phyloP scores from a whole-genome alignment of 1,139 yeast species.

The Yamadazyma kanchanaburiensis region DNA sequence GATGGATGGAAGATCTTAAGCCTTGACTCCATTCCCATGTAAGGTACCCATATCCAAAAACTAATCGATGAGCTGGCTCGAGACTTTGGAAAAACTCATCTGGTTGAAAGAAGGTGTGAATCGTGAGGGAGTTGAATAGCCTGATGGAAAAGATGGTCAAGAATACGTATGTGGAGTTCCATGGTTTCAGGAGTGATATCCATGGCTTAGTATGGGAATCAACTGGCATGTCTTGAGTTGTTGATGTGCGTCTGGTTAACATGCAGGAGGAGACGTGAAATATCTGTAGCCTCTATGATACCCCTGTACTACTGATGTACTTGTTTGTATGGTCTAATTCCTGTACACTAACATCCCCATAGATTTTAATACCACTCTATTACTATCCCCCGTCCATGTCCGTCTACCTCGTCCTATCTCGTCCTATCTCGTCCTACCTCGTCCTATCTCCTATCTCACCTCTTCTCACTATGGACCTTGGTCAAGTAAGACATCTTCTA shows the following conservation, averaged over 20 bases:
- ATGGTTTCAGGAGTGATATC: too few species aligned
- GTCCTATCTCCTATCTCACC: not conserved
- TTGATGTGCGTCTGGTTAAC: too few species aligned
- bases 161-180: too few species aligned
- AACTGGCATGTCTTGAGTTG: too few species aligned
- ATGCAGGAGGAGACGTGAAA: too few species aligned
- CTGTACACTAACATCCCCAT: too few species aligned
- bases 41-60: slow-evolving; percentile 75
- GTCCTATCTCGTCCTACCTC: not conserved
- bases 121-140: slow-evolving; percentile 58
- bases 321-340: too few species aligned
- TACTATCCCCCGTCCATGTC: too few species aligned
- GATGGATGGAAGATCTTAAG: slow-evolving; percentile 77
- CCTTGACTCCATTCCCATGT: slow-evolving; percentile 95
- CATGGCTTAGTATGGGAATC: too few species aligned
- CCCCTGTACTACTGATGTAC: too few species aligned
- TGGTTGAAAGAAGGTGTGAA: slow-evolving; percentile 84
- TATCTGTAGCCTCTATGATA: too few species aligned
- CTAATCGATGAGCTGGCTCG: slow-evolving; percentile 82
- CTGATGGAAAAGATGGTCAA: slow-evolving; percentile 28
- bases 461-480: not conserved
- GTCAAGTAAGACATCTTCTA: not conserved
- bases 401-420: not conserved
- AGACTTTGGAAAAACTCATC: slow-evolving; percentile 93
- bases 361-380: too few species aligned